Evolutionary conservation across 176 grass and related monocot species (phyloP), one percentile per base, ranked within the genome.

Genomic region (Luzula sylvatica): DNA sequence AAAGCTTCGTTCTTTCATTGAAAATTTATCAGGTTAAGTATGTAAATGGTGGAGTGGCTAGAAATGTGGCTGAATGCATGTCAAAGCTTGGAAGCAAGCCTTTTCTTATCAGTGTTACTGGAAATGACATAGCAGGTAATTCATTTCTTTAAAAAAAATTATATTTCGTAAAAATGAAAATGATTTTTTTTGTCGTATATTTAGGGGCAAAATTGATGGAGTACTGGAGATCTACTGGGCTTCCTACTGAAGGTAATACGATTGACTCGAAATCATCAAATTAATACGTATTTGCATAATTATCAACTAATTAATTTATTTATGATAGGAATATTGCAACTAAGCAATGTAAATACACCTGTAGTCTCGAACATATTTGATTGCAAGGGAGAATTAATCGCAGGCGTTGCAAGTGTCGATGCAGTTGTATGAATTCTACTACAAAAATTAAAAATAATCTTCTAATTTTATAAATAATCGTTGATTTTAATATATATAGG

Each of bases 31-130:
- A 95, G 90, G 84, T 95, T 65, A 78, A 75, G 15, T 95, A 88
- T 65, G 44, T 82, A 13, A 66, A 61, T 32, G 84, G 90, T 26
- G 84, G 90, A 60, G 90, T 95, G 27, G 84, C 74, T 66, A 88
- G 90, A 73, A 95, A 95, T 78, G 73, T 95, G 58, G 90, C 90
- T 15, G 90, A 88, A 78, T 95, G 90, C 71, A 86, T 88, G 84
- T 67, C 58, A 55, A 95, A 95, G 69, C 74, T 95, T 67, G 84
- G 84, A 77, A 73, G 55, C 72, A 79, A 20, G 50, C 64, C 80
- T 42, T 84, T 86, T 46, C 75, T 95, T 77, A 95, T 95, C 57
- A 95, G 90, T 62, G 74, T 79, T 30, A 47, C 88, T 75, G 90
- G 90, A 46, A 60, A 77, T 67, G 90, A 95, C 53, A 74, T 95